These are phyloP conservation scores for Triticum timopheevii DNA, from an alignment of 176 grass and related monocot genomes.

Conservation along the genomic window DNA sequence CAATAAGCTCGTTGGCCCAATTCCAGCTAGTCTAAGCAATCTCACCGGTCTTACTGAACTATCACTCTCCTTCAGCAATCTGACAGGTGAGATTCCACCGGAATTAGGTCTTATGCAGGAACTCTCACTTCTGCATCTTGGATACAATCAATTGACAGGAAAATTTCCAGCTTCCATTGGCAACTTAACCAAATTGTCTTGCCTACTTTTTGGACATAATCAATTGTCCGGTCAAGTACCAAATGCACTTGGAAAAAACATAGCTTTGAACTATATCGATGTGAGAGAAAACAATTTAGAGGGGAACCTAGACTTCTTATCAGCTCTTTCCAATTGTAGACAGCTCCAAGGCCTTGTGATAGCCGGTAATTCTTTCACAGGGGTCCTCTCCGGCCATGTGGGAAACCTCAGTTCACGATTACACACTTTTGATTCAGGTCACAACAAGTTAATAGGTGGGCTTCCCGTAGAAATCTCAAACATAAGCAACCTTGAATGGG, in stretches of 20 bases:
- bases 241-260: not conserved
- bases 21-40: no score
- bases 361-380: not conserved
- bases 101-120: no score
- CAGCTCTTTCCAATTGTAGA: not conserved
- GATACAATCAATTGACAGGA: no score
- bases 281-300: not conserved
- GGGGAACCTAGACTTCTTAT: not conserved
- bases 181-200: no score
- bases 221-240: no score
- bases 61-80: no score
- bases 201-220: no score
- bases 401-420: not conserved
- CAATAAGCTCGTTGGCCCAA: no score
- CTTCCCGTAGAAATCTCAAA: not conserved
- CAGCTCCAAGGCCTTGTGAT: not conserved
- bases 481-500: not conserved
- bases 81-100: no score
- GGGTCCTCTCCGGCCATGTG: not conserved
- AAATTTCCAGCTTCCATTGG: no score
- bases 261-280: not conserved
- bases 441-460: not conserved
- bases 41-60: no score
- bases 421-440: accelerated
- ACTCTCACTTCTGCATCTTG: no score